These are phyloP conservation scores for Didymella pomorum DNA, from an alignment of 2,329 filamentous ascomycete species.

Conservation along the genomic window DNA sequence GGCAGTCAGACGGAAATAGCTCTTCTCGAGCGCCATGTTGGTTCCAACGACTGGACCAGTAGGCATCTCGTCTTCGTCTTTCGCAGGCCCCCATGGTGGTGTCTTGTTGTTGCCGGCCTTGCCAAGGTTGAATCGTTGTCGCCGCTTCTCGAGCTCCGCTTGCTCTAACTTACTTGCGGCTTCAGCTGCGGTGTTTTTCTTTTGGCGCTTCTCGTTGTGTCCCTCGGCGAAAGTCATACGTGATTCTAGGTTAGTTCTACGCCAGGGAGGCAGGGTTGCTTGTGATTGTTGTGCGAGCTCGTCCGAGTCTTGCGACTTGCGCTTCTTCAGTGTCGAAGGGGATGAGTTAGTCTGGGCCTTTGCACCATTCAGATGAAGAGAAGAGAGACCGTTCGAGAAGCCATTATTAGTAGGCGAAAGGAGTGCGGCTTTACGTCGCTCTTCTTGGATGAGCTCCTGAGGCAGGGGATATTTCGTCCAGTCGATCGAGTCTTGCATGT, in stretches of 20 bases:
- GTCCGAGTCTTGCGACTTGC: constrained; percentile 75
- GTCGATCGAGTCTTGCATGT: constrained; percentile 75
- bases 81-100: constrained; percentile 58
- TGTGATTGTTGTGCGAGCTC: constrained; percentile 61
- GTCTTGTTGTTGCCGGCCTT: constrained; percentile 63
- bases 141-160: constrained; percentile 85
- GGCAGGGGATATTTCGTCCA: constrained; percentile 87
- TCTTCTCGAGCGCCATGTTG: constrained; percentile 86
- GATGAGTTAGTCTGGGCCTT: constrained; percentile 42
- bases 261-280: constrained; percentile 71
- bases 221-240: constrained; percentile 71
- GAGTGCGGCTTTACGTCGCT: constrained; percentile 52
- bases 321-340: constrained; percentile 73
- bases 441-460: constrained; percentile 79
- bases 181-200: constrained; percentile 58
- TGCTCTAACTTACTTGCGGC: constrained; percentile 87
- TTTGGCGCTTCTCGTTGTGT: constrained; percentile 56
- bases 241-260: constrained; percentile 75
- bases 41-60: constrained; percentile 82
- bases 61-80: constrained; percentile 58
- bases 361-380: constrained; percentile 27
- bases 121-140: constrained; percentile 78
- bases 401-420: constrained; percentile 31
- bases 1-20: constrained; percentile 90
- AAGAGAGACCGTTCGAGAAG: constrained; percentile 39